Evolutionary conservation across 169 alveolate species (phyloP), one percentile per base, ranked within the genome.

Genomic region (Eimeria brunetti): DNA sequence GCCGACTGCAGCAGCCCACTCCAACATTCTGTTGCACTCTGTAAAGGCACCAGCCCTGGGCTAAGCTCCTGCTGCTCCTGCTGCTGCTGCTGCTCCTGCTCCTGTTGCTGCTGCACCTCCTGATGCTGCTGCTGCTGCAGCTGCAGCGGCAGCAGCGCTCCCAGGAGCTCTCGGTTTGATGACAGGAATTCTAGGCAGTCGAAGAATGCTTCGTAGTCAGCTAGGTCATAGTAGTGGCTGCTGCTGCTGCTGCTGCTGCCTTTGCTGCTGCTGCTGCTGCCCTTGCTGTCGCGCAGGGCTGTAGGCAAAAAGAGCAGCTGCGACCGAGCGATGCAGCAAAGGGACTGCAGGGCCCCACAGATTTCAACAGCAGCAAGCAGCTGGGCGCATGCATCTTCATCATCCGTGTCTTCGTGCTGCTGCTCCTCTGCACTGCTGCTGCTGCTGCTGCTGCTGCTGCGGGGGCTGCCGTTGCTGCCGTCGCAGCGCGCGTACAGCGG

Each of bases 351-450:
- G n/a, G 95, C 95, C 85, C 95, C 95, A 69, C 95, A 91, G 0
- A 91, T 75, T 44, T 91, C 95, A 16, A 81, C 88, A 7, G 95
- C 95, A n/a, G 95, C 95, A 53, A 91, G 91, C 46, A 64, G 69
- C 73, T 89, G 89, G 30, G 88, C 75, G 88, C 69, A 91, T 33
- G 91, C 91, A 51, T 75, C 91, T 60, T 73, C 78, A 41, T 91
- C 95, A 51, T 91, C 95, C 4, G 67, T 71, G 71, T 91, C 95
- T 64, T 81, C 95, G 33, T 20, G 89, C 69, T 78, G 91, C 78
- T 73, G 95, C 64, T 41, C 49, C 1, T 51, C 90, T 33, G 30
- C 51, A 22, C 41, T 41, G 71, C 83, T 73, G 81, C 83, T n/a
- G 80, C 89, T 67, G 80, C 69, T 75, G 89, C 84, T 56, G 95